phyloP scores from a whole-genome alignment of 2,329 filamentous ascomycete species.

The Penicillium sp. region DNA sequence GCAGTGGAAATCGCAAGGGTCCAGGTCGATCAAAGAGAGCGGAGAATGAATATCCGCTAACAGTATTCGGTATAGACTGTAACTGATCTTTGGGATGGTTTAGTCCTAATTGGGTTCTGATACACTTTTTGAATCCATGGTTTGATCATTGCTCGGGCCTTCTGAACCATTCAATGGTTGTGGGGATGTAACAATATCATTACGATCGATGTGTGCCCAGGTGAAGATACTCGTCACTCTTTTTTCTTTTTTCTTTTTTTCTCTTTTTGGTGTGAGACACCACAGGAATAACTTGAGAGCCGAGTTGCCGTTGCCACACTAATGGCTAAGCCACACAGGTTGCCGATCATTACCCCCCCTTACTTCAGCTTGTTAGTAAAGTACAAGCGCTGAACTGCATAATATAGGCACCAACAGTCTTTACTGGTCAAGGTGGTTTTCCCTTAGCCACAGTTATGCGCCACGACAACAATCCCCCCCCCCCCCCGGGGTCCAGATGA shows the following conservation, averaged over 20 bases:
- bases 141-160: background rate
- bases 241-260: too few relatives aligned
- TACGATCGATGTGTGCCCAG: too few relatives aligned
- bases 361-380: background rate
- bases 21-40: background rate
- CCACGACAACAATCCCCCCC: background rate
- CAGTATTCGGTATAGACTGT: background rate
- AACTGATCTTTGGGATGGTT: background rate
- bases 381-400: background rate
- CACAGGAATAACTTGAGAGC: background rate
- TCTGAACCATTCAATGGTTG: background rate
- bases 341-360: constrained; percentile 6
- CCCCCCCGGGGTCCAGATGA: background rate
- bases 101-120: background rate
- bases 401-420: background rate
- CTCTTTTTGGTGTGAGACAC: too few relatives aligned
- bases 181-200: too few relatives aligned
- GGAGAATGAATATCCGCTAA: background rate
- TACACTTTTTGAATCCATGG: background rate
- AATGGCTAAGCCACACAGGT: background rate
- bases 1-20: background rate
- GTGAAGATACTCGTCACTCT: too few relatives aligned
- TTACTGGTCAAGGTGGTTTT: background rate
- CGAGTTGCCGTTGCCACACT: constrained; percentile 1
- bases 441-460: constrained; percentile 2